Base-by-base conservation (phyloP, 371 early-diverging fungal genomes). In the Circinella minor region DNA sequence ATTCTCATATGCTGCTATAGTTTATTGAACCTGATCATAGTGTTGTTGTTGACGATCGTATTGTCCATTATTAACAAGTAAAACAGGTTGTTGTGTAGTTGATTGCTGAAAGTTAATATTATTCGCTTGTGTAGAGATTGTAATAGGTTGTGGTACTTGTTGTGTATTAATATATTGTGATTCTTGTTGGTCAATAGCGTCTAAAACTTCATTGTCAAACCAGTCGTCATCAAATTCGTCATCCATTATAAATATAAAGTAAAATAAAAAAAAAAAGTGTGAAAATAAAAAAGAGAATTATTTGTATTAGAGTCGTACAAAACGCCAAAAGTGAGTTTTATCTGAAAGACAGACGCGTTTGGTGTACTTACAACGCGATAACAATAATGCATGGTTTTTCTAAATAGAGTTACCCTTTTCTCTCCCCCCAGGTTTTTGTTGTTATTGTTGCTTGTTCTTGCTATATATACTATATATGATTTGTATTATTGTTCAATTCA, bases 101-200 rank as follows among this genome's bases (percentile, higher is more conserved):
- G 27, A 27, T 27, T 27, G 27, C 27, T 27, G 27, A 27, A 27
- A 27, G 27, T 27, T 27, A 27, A 27, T 27, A 27, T 27, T 27
- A 27, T 27, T 27, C 27, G 46, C 20, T 63, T n/a, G 34, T 63
- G 38, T 43, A 15, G 48, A 36, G 9, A 65, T 18, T 17, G 18
- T 46, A 8, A 54, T 48, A 49, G 65, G 54, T 27, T 27, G 55
- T 3, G 69, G 61, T 36, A 18, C 47, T 69, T 63, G 62, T 55
- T 69, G 64, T 63, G 69, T 55, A 27, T 59, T 63, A 8, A 63
- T 18, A 47, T 43, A 69, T 10, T 60, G 59, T 5, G 69, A 49
- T 69, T 63, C 63, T 36, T 63, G 51, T 15, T 63, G 54, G 59
- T 63, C 69, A 14, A 69, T 38, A 9, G 55, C 69, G 39, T 69